Evolutionary conservation across 2,329 filamentous ascomycete species (phyloP), one percentile per base, ranked within the genome.

Genomic region (Periconia sp.): DNA sequence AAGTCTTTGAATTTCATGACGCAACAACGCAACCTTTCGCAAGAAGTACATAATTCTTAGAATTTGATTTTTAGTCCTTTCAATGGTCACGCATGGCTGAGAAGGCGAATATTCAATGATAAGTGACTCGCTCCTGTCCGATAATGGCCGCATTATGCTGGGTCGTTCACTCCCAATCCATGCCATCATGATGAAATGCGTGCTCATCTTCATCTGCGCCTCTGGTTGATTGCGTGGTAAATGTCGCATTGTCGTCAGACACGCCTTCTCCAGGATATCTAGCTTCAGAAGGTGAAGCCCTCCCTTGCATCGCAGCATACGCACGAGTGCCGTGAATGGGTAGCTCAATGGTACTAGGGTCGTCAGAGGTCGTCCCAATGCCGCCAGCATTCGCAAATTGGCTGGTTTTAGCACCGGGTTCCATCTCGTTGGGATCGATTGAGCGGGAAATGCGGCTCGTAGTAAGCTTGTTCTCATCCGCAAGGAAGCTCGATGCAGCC

Each of bases 381-480:
- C 12, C 42, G 33, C 25, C 43, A 22, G 11, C 30, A 22, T 10
- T 21, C 21, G 40, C 40, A 29, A 36, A 34, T 15, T 21, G 16
- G n/a, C 30, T 33, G 10, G 32, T 30, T 8, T 42, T 39, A 11
- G 30, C 29, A 25, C 13, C 23, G 32, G 32, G 33, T n/a, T 31
- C 39, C 18, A 22, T 29, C 22, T 40, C 34, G 9, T 43, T n/a
- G 9, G 30, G 19, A 16, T 35, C 26, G 18, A 26, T 25, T 22
- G 25, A 19, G n/a, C 17, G 10, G 28, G 23, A 32, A n/a, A 18
- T 8, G 6, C 10, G 29, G 11, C 17, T 15, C 4, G 39, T 19
- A 26, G 28, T 38, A 4, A 21, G 30, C 12, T 40, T 16, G 32
- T 53, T 64, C 18, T 49, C 50, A 19, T 61, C 63, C 6, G 46